Evolutionary conservation across 352 stramenopile species (phyloP).

Genomic region (Phytophthora ramorum): DNA sequence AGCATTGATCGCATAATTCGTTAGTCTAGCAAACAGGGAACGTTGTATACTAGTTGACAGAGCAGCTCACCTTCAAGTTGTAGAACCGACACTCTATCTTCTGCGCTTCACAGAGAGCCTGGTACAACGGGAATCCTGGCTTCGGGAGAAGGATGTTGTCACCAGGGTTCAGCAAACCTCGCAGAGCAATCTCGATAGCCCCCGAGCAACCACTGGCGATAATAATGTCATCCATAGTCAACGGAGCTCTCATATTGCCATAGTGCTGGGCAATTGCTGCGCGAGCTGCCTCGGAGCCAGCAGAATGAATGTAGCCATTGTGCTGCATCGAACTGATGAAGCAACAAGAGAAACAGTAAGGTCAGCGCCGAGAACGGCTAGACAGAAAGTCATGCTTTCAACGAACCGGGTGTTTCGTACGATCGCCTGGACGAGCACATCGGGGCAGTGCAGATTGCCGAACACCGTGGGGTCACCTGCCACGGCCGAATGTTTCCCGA

Average conservation of each 20-base stretch:
- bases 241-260: conserved; percentile 50
- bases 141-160: conserved; percentile 94
- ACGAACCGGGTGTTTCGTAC: conserved; percentile 68
- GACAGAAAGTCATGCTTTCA: neutral
- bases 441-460: conserved; percentile 92
- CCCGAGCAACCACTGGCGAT: conserved; percentile 94
- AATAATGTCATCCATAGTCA: conserved; percentile 94
- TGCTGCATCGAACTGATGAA: conserved; percentile 73
- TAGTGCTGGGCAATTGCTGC: conserved; percentile 91
- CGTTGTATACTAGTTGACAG: neutral
- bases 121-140: conserved; percentile 96
- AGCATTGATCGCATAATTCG: neutral
- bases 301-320: conserved; percentile 95
- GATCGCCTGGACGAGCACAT: conserved; percentile 85
- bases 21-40: neutral
- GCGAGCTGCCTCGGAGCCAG: conserved; percentile 84
- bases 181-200: conserved; percentile 94
- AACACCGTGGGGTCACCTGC: conserved; percentile 93
- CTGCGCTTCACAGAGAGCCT: conserved; percentile 93
- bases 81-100: conserved; percentile 94
- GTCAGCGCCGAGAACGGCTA: neutral
- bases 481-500: neutral
- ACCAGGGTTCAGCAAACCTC: conserved; percentile 89
- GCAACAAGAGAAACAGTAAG: neutral
- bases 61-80: conserved; percentile 58